Conservation (phyloP, 129 eudicot genomes). For the Glebionis coronaria region DNA sequence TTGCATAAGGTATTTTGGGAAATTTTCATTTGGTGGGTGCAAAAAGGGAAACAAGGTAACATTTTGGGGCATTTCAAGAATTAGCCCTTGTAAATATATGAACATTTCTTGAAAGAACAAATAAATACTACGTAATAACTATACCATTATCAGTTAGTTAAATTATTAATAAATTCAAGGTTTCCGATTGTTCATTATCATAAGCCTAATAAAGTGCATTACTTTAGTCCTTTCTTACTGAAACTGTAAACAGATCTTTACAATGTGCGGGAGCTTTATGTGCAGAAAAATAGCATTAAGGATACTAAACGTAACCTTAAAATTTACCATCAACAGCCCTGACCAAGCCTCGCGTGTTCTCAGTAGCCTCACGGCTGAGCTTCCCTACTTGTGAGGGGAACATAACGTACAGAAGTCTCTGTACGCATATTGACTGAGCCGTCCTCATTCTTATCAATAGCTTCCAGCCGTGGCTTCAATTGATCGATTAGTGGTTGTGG, state of each 20-base stretch:
- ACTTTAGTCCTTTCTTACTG: too few species aligned
- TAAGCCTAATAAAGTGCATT: too few species aligned
- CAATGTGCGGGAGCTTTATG: background rate
- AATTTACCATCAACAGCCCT: background rate
- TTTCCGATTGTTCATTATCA: too few species aligned
- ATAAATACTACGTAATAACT: too few species aligned
- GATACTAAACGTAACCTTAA: background rate
- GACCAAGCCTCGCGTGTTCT: constrained; percentile 2
- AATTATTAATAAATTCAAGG: too few species aligned
- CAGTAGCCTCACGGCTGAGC: constrained; percentile 68
- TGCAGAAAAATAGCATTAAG: constrained; percentile 6
- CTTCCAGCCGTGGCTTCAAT: constrained; percentile 84
- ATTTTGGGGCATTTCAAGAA: too few species aligned
- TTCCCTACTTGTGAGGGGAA: constrained; percentile 86
- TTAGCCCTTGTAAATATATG: too few species aligned
- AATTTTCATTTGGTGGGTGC: too few species aligned
- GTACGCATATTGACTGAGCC: constrained; percentile 60
- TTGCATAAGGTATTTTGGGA: too few species aligned
- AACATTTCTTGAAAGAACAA: too few species aligned
- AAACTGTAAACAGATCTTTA: background rate
- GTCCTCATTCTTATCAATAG: constrained; percentile 77
- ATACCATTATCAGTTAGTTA: too few species aligned
- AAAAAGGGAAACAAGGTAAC: too few species aligned
- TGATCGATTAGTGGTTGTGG: constrained; percentile 83
- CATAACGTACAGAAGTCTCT: constrained; percentile 90